phyloP scores from a whole-genome alignment of 345 rosid species.

The Eucalyptus marginata region DNA sequence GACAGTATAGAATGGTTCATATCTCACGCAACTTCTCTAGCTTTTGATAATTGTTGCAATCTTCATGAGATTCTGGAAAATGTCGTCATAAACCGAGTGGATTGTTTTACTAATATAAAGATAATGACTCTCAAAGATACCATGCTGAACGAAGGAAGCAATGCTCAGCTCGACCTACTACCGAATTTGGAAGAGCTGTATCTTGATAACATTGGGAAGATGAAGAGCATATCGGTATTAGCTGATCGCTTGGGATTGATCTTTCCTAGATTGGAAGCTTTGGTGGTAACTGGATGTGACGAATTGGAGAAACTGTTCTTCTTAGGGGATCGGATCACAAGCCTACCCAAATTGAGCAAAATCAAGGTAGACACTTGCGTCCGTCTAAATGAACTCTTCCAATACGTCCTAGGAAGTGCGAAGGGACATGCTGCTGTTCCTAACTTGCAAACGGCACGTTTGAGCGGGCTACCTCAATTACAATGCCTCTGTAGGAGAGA shows the following conservation, averaged over 20 bases:
- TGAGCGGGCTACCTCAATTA: not conserved
- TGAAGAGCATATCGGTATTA: not conserved
- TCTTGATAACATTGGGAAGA: not conserved
- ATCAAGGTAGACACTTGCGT: not conserved
- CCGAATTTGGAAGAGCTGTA: not conserved
- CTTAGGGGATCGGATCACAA: not conserved
- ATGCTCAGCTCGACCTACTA: not conserved
- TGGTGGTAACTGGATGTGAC: not conserved
- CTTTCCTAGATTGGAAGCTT: not conserved
- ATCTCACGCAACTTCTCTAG: not conserved
- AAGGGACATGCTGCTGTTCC: not conserved
- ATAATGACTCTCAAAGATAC: not conserved
- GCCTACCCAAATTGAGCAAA: not conserved
- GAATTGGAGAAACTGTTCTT: not conserved
- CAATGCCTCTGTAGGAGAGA: not conserved
- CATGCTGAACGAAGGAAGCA: not conserved
- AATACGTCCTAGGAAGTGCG: not conserved
- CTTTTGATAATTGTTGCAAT: not conserved
- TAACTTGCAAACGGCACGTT: not conserved
- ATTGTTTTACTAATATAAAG: not conserved
- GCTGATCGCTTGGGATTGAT: not conserved
- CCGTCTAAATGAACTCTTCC: not conserved
- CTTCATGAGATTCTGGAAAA: not conserved
- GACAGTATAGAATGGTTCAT: not conserved
- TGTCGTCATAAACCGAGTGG: not conserved